phyloP scores from a whole-genome alignment of 306 rosid genomes.

The Canavalia ensiformis region DNA sequence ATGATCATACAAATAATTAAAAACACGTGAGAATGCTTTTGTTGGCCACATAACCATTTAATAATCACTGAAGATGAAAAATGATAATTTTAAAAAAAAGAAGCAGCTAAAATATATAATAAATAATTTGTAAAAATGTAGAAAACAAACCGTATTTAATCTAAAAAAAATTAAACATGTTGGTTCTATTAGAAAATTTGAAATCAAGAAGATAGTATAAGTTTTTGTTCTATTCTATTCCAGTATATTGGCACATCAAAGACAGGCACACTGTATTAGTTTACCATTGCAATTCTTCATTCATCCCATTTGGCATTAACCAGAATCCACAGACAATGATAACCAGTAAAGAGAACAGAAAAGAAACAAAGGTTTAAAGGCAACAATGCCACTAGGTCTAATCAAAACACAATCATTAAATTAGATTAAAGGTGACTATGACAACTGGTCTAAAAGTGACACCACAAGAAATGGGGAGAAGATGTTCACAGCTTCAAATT shows the following conservation, averaged over 20 bases:
- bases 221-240: background rate
- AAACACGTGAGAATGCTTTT: no score
- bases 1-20: no score
- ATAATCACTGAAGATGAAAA: no score
- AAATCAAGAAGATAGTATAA: background rate
- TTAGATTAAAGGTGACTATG: background rate
- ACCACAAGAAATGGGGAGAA: background rate
- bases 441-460: background rate
- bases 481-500: constrained; percentile 16
- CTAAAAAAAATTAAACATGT: background rate
- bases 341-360: no score
- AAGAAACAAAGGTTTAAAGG: background rate
- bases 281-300: background rate
- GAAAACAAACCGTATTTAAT: no score
- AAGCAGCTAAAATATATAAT: no score
- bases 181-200: background rate
- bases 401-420: background rate
- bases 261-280: background rate
- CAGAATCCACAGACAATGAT: no score
- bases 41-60: no score
- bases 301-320: background rate
- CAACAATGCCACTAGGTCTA: background rate
- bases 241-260: background rate
- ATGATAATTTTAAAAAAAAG: no score
- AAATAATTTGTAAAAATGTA: no score